phyloP scores from a whole-genome alignment of 1,139 yeast genomes.

The Suhomyces yuchorum region DNA sequence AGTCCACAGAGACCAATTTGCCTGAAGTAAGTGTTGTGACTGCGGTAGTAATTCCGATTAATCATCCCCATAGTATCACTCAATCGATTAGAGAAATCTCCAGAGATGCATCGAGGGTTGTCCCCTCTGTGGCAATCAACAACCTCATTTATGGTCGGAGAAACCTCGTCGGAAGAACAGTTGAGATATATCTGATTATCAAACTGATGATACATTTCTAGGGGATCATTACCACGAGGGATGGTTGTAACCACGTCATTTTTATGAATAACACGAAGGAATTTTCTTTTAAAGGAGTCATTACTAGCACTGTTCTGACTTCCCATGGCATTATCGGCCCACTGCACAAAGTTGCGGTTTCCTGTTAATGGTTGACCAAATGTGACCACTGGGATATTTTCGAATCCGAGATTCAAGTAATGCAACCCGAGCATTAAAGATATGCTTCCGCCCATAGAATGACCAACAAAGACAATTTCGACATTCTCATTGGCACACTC shows the following conservation, averaged over 20 bases:
- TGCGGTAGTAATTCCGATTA: constrained; percentile 31
- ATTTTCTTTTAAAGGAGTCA: constrained; percentile 30
- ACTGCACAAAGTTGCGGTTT: constrained; percentile 39
- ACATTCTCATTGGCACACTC: constrained; percentile 32
- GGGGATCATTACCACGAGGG: constrained; percentile 33
- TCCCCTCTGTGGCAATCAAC: constrained; percentile 36
- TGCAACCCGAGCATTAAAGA: constrained; percentile 43
- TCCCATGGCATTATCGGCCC: constrained; percentile 41
- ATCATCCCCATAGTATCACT: constrained; percentile 14
- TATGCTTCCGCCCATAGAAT: constrained; percentile 55
- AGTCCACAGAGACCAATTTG: constrained; percentile 51
- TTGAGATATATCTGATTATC: constrained; percentile 50
- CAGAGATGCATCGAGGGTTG: constrained; percentile 40
- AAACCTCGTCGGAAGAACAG: constrained; percentile 30
- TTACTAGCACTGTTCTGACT: constrained; percentile 26
- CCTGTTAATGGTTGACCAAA: constrained; percentile 59
- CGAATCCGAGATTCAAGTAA: constrained; percentile 38
- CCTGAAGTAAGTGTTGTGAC: constrained; percentile 52
- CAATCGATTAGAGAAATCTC: constrained; percentile 29
- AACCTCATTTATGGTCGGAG: constrained; percentile 33
- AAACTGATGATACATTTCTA: constrained; percentile 40
- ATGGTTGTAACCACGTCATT: constrained; percentile 48
- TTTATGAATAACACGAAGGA: constrained; percentile 47
- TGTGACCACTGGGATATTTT: constrained; percentile 39
- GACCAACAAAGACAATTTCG: constrained; percentile 47